A percentile compares a stretch with the other conserved stretches of the same genome.
Conservation (phyloP, 495 filamentous ascomycete species). For the Daldinia vernicosa region DNA sequence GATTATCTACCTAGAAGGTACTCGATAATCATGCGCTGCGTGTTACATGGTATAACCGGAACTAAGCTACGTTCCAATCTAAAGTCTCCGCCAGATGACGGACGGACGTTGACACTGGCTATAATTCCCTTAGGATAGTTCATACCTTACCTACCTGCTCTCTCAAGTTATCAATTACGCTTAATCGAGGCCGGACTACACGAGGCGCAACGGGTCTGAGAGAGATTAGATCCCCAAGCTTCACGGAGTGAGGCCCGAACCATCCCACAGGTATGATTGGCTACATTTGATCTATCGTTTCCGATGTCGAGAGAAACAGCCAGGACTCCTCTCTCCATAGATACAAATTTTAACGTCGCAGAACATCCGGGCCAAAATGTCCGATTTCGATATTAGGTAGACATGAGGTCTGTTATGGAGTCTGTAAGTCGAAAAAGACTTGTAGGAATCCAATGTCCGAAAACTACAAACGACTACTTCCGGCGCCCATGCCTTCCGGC, state of each 20-base stretch:
- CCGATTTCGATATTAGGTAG: conserved; percentile 24
- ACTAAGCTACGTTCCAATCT: conserved; percentile 11
- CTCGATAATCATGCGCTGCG: conserved; percentile 12
- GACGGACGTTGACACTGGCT: conserved; percentile 9
- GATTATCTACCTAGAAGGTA: no score
- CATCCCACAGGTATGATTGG: conserved; percentile 37
- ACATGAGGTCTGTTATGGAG: conserved; percentile 33
- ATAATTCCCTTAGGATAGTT: conserved; percentile 7
- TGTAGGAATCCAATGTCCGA: conserved; percentile 36
- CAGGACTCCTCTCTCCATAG: conserved; percentile 15
- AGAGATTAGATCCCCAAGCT: conserved; percentile 30
- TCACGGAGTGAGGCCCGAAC: conserved; percentile 35
- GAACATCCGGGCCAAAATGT: conserved; percentile 24
- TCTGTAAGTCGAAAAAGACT: conserved; percentile 21
- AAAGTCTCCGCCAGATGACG: conserved; percentile 14
- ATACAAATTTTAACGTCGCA: conserved; percentile 27
- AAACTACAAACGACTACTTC: conserved; percentile 37
- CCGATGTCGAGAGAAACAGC: conserved; percentile 28
- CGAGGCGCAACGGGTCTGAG: conserved; percentile 4
- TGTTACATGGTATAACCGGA: conserved; percentile 22
- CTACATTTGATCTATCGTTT: conserved; percentile 21
- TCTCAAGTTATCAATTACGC: conserved; percentile 22
- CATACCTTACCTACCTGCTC: background rate
- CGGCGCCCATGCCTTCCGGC: conserved; percentile 34
- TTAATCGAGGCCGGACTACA: conserved; percentile 25